A percentile compares a stretch with the other conserved stretches of the same genome.
phyloP scores from a whole-genome alignment of 2,329 filamentous ascomycete genomes.

The Sporothrix schenckii region DNA sequence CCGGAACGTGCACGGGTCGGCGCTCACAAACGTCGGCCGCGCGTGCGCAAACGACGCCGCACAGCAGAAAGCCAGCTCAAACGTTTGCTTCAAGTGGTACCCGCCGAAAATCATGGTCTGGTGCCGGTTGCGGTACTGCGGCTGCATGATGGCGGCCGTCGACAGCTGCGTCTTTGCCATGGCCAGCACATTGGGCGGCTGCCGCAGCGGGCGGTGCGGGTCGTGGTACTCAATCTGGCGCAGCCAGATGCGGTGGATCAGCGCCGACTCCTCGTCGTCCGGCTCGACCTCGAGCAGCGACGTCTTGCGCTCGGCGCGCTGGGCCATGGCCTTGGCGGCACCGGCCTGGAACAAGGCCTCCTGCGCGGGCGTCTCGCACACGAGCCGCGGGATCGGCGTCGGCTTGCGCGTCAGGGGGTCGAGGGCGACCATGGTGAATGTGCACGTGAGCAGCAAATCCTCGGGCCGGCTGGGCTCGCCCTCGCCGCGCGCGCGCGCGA shows the following conservation, averaged over 20 bases:
- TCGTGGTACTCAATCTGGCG: slow-evolving; percentile 55
- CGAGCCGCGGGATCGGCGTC: slow-evolving; percentile 60
- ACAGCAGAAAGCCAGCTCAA: slow-evolving; percentile 76
- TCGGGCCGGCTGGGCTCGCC: slow-evolving; percentile 56
- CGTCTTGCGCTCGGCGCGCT: slow-evolving; percentile 55
- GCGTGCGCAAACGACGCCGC: slow-evolving; percentile 40
- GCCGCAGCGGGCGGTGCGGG: slow-evolving; percentile 41
- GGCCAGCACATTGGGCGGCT: slow-evolving; percentile 53
- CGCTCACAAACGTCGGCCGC: slow-evolving; percentile 32
- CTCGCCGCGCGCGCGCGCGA: slow-evolving; percentile 65
- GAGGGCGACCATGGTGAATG: slow-evolving; percentile 77
- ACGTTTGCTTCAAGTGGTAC: slow-evolving; percentile 72
- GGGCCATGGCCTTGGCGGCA: slow-evolving; percentile 48
- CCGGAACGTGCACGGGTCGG: slow-evolving; percentile 74
- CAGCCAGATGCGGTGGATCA: slow-evolving; percentile 75
- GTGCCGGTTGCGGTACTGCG: slow-evolving; percentile 57
- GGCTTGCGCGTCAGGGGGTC: slow-evolving; percentile 68
- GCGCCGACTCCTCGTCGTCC: slow-evolving; percentile 69
- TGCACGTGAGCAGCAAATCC: slow-evolving; percentile 52
- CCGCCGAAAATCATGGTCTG: slow-evolving; percentile 81
- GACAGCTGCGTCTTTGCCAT: slow-evolving; percentile 61
- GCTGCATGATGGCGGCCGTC: slow-evolving; percentile 75
- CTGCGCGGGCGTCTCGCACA: slow-evolving; percentile 65
- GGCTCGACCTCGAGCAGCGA: slow-evolving; percentile 66
- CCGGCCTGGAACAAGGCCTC: slow-evolving; percentile 57